Conservation (phyloP, 352 stramenopile species). For the Globisporangium rhizosaccharum region DNA sequence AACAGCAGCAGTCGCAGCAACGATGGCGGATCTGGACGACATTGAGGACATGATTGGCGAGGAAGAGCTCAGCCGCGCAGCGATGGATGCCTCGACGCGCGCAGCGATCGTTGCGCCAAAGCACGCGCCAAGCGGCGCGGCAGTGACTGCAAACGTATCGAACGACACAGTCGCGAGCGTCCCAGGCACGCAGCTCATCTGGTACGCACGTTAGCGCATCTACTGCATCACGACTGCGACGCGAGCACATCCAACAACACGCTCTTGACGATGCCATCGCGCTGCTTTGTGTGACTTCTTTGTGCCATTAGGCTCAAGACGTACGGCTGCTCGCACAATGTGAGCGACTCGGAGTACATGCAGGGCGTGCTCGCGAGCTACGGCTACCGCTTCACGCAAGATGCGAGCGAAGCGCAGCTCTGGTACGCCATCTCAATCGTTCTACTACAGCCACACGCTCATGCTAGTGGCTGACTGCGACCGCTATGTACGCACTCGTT, state of each 20-base stretch:
- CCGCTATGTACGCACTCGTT: background rate
- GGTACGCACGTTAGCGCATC: conserved; percentile 16
- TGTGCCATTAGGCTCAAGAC: conserved; percentile 66
- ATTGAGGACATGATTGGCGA: conserved; percentile 82
- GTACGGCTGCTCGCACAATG: conserved; percentile 92
- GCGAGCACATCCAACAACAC: too few relatives aligned
- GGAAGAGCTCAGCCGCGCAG: conserved; percentile 54
- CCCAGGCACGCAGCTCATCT: conserved; percentile 70
- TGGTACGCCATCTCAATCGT: conserved; percentile 30
- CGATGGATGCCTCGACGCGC: conserved; percentile 30
- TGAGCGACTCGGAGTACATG: conserved; percentile 94
- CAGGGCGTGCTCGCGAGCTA: conserved; percentile 85
- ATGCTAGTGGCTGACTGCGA: background rate
- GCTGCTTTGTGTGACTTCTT: background rate
- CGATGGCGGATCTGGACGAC: conserved; percentile 41
- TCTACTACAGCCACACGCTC: too few relatives aligned
- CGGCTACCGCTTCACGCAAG: conserved; percentile 83
- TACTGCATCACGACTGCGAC: too few relatives aligned
- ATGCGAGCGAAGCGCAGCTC: conserved; percentile 70
- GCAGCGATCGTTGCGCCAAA: conserved; percentile 65
- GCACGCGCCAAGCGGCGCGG: conserved; percentile 5
- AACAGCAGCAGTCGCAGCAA: background rate
- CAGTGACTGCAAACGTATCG: conserved; percentile 7
- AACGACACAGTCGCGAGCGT: conserved; percentile 20
- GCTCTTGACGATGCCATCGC: background rate